Base-by-base conservation (phyloP, 1,284 basidiomycete genomes). In the Malassezia sp. region DNA sequence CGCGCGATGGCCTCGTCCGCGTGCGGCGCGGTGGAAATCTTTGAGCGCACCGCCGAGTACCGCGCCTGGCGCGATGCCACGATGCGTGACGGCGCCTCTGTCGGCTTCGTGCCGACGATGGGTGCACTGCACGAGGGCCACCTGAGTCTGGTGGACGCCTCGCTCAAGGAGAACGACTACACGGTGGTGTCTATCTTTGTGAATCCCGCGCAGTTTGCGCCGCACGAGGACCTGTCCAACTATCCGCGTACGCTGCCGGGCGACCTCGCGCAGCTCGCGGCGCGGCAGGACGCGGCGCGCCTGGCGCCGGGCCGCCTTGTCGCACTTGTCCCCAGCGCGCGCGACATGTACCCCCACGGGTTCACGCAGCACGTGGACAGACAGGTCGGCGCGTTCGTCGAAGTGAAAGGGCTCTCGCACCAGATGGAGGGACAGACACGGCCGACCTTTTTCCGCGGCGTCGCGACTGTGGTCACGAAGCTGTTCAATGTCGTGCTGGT, bases 31-130 rank as follows among this genome's bases (percentile, higher is more conserved):
- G n/a, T n/a, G n/a, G n/a, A 27, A 6, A 34, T 30, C 9, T 45
- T 50, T 35, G 42, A 40, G 2, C 15, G 11, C 18, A 38, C 37
- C 18, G 20, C 31, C 10, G 9, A 31, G 6, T 50, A 34, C 28
- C 48, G 48, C 2, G 38, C 26, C 8, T 50, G 48, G 48, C 48
- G 48, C n/a, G 27, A 34, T 14, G 34, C 33, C 14, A 29, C 40
- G 9, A 17, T 46, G 17, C 36, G 33, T 20, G 22, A 49, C 22
- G 45, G 45, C 44, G 48, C 56, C 38, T 47, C 52, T 17, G 86
- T 97, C 3, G 91, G 91, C 0, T 86, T 86, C 52, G 87, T 97
- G 8, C 80, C 91, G 1, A 97, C 91, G 30, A 97, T 97, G 93
- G 91, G 91, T 21, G 90, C 90, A 1, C 73, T 97, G 38, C 91